A percentile compares a stretch with the other conserved stretches of the same genome.
These are phyloP conservation scores for Acrocalymma vagum DNA, from an alignment of 2,329 filamentous ascomycete species.

Conservation along the genomic window DNA sequence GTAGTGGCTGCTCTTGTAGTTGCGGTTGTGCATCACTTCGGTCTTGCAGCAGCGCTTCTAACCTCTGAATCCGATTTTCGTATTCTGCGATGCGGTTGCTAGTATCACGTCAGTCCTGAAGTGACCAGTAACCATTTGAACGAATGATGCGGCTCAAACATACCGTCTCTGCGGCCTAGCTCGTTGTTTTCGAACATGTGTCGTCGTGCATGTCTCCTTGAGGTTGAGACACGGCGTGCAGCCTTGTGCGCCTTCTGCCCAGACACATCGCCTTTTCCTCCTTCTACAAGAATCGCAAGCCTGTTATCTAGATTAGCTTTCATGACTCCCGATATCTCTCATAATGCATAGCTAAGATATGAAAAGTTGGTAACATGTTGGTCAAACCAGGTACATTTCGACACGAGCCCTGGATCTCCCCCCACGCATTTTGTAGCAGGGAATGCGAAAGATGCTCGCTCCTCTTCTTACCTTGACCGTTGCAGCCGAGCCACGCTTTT, in stretches of 20 bases:
- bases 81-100: slow-evolving; percentile 33
- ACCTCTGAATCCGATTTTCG: slow-evolving; percentile 29
- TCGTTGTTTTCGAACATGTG: slow-evolving; percentile 31
- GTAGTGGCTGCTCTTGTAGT: slow-evolving; percentile 21
- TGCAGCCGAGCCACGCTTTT: slow-evolving; percentile 32
- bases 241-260: slow-evolving; percentile 21
- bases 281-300: slow-evolving; percentile 36
- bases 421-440: too few relatives aligned
- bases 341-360: too few relatives aligned
- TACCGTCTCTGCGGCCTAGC: slow-evolving; percentile 32
- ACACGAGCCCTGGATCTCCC: too few relatives aligned
- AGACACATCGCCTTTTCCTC: slow-evolving; percentile 34
- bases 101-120: neutral
- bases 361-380: too few relatives aligned
- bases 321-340: too few relatives aligned
- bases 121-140: neutral
- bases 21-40: slow-evolving; percentile 28
- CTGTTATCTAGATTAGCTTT: too few relatives aligned
- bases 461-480: slow-evolving; percentile 33
- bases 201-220: slow-evolving; percentile 33
- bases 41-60: slow-evolving; percentile 32
- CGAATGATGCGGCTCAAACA: neutral
- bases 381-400: too few relatives aligned
- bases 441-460: too few relatives aligned
- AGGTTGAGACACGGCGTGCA: slow-evolving; percentile 29